phyloP scores from a whole-genome alignment of 2,329 filamentous ascomycete genomes.

The Pestalotiopsis sp. region DNA sequence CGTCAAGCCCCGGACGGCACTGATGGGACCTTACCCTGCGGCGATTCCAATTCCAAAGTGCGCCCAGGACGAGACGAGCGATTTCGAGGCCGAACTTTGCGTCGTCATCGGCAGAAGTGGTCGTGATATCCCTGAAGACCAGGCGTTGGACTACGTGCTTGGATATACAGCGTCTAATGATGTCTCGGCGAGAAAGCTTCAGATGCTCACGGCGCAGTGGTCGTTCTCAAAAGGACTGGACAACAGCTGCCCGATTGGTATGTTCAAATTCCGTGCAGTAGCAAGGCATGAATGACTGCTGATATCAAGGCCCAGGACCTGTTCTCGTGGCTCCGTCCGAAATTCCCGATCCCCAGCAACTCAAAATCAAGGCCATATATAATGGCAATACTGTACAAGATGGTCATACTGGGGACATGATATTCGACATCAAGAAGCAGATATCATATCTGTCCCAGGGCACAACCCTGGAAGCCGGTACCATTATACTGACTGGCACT shows the following conservation, averaged over 20 bases:
- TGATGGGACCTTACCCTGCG: conserved; percentile 34
- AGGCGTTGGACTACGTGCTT: conserved; percentile 42
- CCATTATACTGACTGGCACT: conserved; percentile 44
- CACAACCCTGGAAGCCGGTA: conserved; percentile 40
- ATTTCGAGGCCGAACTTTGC: conserved; percentile 44
- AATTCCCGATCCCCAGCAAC: conserved; percentile 33
- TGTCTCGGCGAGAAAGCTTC: conserved; percentile 38
- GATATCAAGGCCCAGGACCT: conserved; percentile 24
- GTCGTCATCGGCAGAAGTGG: conserved; percentile 39
- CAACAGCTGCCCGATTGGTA: neutral
- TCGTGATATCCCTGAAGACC: conserved; percentile 37
- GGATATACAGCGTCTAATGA: conserved; percentile 44
- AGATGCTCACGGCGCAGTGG: conserved; percentile 43
- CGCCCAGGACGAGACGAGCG: conserved; percentile 37
- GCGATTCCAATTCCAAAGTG: conserved; percentile 33
- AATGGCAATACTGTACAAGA: conserved; percentile 42
- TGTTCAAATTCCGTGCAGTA: neutral
- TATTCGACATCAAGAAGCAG: conserved; percentile 39
- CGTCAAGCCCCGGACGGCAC: conserved; percentile 40
- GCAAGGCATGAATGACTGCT: neutral
- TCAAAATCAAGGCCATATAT: conserved; percentile 35
- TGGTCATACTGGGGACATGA: conserved; percentile 32
- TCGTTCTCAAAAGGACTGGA: conserved; percentile 40
- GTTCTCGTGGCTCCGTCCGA: conserved; percentile 33
- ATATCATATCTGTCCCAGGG: conserved; percentile 40